Percentiles rank a stretch among this genome's conserved stretches.
Conservation (phyloP, 305 asterid species). For the Salvia sclarea region DNA sequence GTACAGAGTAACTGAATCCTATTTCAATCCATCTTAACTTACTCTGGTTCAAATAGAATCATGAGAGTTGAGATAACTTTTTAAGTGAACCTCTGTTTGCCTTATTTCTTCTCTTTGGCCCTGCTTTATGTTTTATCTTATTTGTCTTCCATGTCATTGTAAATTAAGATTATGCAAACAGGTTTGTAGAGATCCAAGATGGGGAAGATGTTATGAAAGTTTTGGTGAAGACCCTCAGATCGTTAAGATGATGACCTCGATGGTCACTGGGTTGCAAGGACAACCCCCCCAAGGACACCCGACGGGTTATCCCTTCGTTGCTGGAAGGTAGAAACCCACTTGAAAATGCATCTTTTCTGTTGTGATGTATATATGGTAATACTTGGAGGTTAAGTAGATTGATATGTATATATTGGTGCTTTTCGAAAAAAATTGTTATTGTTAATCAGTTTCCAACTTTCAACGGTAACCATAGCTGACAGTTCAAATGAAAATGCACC, state of each 20-base stretch:
- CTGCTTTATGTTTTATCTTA: neutral
- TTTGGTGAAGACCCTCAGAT: slow-evolving; percentile 79
- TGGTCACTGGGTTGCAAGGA: slow-evolving; percentile 87
- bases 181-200: slow-evolving; percentile 92
- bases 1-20: neutral
- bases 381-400: too few relatives aligned
- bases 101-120: slow-evolving; percentile 1
- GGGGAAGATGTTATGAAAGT: slow-evolving; percentile 97
- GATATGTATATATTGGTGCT: too few relatives aligned
- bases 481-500: too few relatives aligned
- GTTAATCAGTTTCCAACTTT: neutral
- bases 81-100: neutral
- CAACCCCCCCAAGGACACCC: slow-evolving; percentile 79
- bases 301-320: slow-evolving; percentile 74
- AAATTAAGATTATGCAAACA: slow-evolving; percentile 38
- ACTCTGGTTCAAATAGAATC: neutral
- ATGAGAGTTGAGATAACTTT: neutral
- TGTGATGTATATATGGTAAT: too few relatives aligned
- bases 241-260: slow-evolving; percentile 66
- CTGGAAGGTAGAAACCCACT: slow-evolving; percentile 66
- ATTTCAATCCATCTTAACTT: neutral
- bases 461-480: too few relatives aligned
- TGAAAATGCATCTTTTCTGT: slow-evolving; percentile 16
- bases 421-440: neutral
- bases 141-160: slow-evolving; percentile 13